These are phyloP conservation scores for Aureobasidium sp. DNA, from an alignment of 2,329 filamentous ascomycete species.

Conservation along the genomic window DNA sequence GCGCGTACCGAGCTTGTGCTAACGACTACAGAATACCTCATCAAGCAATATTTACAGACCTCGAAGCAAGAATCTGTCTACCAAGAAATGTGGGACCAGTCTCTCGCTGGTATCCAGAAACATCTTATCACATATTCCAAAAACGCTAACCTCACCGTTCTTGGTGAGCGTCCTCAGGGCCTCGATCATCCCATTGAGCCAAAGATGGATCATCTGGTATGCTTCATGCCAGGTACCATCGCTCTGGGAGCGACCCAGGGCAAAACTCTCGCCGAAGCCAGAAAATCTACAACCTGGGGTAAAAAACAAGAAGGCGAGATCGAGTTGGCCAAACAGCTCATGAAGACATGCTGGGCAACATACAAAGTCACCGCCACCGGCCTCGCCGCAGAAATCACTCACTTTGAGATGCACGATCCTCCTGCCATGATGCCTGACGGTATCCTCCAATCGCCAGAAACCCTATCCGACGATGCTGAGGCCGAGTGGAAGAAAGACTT, in stretches of 20 bases:
- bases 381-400: constrained; percentile 93
- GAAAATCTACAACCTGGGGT: constrained; percentile 75
- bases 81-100: constrained; percentile 92
- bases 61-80: constrained; percentile 88
- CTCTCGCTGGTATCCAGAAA: constrained; percentile 86
- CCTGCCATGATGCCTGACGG: constrained; percentile 68
- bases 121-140: constrained; percentile 92
- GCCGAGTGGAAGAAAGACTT: constrained; percentile 82
- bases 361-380: constrained; percentile 92
- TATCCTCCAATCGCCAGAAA: constrained; percentile 44
- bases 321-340: constrained; percentile 86
- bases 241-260: constrained; percentile 89
- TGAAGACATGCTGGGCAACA: constrained; percentile 98
- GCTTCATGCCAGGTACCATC: constrained; percentile 97
- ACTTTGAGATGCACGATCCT: constrained; percentile 81
- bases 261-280: constrained; percentile 77
- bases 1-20: constrained; percentile 17
- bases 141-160: constrained; percentile 83
- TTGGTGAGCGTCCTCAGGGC: constrained; percentile 86
- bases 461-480: constrained; percentile 51
- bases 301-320: constrained; percentile 88
- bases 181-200: constrained; percentile 72
- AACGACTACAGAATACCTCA: constrained; percentile 78
- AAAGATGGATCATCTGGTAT: constrained; percentile 99
- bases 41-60: constrained; percentile 98